These are phyloP conservation scores for Rhodotorula sp. DNA, from an alignment of 1,284 basidiomycete species.

Conservation along the genomic window DNA sequence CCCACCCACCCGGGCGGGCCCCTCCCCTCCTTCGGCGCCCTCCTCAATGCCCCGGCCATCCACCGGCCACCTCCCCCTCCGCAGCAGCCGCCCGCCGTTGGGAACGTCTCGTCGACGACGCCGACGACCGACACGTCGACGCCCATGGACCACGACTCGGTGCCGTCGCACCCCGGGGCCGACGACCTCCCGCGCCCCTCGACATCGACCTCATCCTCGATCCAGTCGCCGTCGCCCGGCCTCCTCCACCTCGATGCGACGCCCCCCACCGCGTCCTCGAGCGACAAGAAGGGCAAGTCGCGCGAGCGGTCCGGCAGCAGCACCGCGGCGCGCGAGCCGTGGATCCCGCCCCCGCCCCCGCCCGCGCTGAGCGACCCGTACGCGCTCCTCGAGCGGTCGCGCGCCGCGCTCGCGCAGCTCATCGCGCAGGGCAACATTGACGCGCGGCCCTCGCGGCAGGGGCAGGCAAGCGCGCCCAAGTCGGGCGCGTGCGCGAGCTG, in stretches of 20 bases:
- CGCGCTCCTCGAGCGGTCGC: constrained; percentile 26
- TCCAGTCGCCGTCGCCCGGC: too few relatives aligned
- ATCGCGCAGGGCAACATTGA: constrained; percentile 27
- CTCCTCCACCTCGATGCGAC: too few relatives aligned
- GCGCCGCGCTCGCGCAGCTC: constrained; percentile 10
- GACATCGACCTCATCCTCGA: background rate
- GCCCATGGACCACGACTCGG: too few relatives aligned
- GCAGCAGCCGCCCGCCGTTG: too few relatives aligned
- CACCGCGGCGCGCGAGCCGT: background rate
- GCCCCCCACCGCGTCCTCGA: background rate
- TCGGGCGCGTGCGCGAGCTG: constrained; percentile 27
- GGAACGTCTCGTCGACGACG: too few relatives aligned
- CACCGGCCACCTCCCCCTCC: too few relatives aligned
- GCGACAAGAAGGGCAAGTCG: background rate
- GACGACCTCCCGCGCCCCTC: too few relatives aligned
- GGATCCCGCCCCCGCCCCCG: constrained; percentile 9
- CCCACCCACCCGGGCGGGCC: too few relatives aligned
- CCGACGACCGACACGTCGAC: too few relatives aligned
- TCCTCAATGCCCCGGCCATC: too few relatives aligned
- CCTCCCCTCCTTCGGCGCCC: too few relatives aligned
- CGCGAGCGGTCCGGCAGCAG: background rate
- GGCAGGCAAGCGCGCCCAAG: background rate
- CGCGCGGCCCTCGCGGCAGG: constrained; percentile 28
- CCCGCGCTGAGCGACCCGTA: constrained; percentile 18
- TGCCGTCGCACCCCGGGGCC: too few relatives aligned